Conservation (phyloP, 2,329 filamentous ascomycete genomes). For the Pseudocercospora fuligena region DNA sequence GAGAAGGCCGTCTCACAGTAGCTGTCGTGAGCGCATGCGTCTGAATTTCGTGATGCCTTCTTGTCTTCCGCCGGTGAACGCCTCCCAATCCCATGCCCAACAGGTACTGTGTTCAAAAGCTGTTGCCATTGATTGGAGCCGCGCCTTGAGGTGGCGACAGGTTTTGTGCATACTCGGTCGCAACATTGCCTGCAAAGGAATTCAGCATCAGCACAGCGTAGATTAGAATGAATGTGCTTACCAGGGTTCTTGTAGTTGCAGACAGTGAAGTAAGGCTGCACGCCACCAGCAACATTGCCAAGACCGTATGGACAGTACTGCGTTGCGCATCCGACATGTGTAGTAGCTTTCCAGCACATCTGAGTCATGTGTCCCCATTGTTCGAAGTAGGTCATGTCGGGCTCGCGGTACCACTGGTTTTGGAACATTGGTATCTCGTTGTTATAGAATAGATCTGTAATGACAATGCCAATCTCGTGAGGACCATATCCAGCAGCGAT, state of each 20-base stretch:
- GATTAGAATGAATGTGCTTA: constrained; percentile 52
- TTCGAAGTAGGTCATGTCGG: constrained; percentile 66
- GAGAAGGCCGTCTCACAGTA: neutral
- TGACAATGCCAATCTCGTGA: constrained; percentile 65
- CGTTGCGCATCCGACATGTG: constrained; percentile 66
- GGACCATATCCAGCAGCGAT: constrained; percentile 70
- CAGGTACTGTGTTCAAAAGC: neutral
- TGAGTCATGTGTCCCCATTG: constrained; percentile 77
- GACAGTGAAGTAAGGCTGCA: constrained; percentile 71
- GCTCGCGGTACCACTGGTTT: constrained; percentile 59
- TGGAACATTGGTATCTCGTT: constrained; percentile 67
- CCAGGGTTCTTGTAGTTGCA: constrained; percentile 83
- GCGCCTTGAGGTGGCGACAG: constrained; percentile 10
- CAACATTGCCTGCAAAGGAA: constrained; percentile 32
- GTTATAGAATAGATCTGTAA: constrained; percentile 89
- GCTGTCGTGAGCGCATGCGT: constrained; percentile 3
- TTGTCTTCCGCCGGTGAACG: neutral
- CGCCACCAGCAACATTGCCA: constrained; percentile 46
- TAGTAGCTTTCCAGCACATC: constrained; percentile 70
- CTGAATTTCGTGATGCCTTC: neutral
- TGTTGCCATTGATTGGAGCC: neutral
- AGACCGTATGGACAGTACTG: constrained; percentile 61
- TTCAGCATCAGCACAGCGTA: neutral
- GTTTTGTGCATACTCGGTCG: constrained; percentile 2
- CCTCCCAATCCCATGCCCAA: neutral